Conservation (phyloP, 257 asterid genomes). For the Lavandula angustifolia region DNA sequence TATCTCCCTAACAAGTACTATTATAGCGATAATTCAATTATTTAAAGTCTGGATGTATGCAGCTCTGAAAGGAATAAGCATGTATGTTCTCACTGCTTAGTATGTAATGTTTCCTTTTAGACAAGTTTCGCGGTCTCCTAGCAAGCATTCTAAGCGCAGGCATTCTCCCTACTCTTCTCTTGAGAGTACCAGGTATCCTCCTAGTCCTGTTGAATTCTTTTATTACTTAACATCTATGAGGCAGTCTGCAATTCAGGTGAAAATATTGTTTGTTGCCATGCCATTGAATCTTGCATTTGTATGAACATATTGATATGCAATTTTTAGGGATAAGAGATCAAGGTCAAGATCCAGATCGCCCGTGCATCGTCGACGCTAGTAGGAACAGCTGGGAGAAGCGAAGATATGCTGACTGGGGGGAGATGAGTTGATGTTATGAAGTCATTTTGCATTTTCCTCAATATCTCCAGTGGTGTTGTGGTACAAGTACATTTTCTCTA, state of each 20-base stretch:
- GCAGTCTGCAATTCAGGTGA: conserved; percentile 56
- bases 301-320: conserved; percentile 38
- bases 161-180: conserved; percentile 93
- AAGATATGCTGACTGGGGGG: neutral
- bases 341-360: conserved; percentile 55
- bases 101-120: conserved; percentile 81
- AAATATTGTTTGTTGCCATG: conserved; percentile 22
- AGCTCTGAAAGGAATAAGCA: conserved; percentile 42
- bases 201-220: conserved; percentile 32
- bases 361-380: conserved; percentile 55
- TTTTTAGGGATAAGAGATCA: conserved; percentile 57
- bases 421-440: conserved; percentile 18
- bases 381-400: neutral
- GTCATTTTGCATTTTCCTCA: conserved; percentile 17
- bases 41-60: conserved; percentile 34
- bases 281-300: conserved; percentile 13
- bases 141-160: conserved; percentile 99
- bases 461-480: conserved; percentile 21
- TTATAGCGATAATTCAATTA: conserved; percentile 18
- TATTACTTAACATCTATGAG: conserved; percentile 35
- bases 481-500: conserved; percentile 17
- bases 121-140: conserved; percentile 96
- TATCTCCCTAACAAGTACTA: conserved; percentile 8
- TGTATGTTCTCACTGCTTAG: conserved; percentile 63
- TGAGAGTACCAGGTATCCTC: conserved; percentile 78